Conservation (phyloP, 177 flowering plant genomes). For the Vitis hybrid region DNA sequence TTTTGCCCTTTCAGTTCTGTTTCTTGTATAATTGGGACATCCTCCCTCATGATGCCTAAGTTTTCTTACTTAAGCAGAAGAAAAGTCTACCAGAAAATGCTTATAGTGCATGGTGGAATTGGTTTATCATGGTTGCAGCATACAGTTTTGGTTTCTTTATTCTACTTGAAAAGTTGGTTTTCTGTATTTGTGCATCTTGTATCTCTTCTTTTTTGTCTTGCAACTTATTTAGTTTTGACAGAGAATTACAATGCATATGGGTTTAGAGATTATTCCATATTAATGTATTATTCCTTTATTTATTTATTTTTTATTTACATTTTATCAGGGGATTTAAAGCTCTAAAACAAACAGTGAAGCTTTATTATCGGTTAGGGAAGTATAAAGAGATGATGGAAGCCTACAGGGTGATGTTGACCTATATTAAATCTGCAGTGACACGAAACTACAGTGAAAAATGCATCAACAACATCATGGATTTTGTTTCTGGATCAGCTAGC, state of each 20-base stretch:
- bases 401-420: constrained; percentile 92
- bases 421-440: constrained; percentile 97
- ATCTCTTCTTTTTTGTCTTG: too few species aligned
- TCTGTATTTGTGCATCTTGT: too few species aligned
- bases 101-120: too few species aligned
- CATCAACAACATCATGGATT: constrained; percentile 97
- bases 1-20: neutral
- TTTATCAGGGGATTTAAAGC: constrained; percentile 94
- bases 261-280: neutral
- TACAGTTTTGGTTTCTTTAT: too few species aligned
- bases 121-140: too few species aligned
- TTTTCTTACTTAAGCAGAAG: too few species aligned
- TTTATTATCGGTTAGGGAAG: constrained; percentile 83
- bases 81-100: too few species aligned
- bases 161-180: too few species aligned
- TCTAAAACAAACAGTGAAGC: constrained; percentile 95
- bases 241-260: too few species aligned
- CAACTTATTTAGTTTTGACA: too few species aligned
- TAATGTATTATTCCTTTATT: neutral
- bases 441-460: constrained; percentile 99
- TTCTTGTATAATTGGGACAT: too few species aligned
- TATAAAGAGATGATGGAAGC: constrained; percentile 97
- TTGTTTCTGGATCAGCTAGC: constrained; percentile 96
- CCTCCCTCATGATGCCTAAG: too few species aligned
- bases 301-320: neutral